Percentiles rank a stretch among this genome's conserved stretches.
These are phyloP conservation scores for Phanerochaete carnosa DNA, from an alignment of 768 basidiomycete genomes.

Conservation along the genomic window DNA sequence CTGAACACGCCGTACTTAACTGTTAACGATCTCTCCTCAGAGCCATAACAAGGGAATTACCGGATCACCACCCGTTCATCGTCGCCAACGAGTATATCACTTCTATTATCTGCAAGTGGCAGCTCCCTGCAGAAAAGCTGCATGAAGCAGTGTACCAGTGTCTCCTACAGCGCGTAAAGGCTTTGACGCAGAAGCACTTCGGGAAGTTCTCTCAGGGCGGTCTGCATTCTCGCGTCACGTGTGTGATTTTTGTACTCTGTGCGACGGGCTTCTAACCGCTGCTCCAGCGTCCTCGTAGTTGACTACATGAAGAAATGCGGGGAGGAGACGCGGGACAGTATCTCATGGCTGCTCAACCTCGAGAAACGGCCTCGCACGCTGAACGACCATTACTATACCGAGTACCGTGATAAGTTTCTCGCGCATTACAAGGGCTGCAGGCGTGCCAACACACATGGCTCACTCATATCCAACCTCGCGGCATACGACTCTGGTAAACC, in stretches of 20 bases:
- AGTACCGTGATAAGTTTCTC: conserved; percentile 36
- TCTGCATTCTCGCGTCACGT: conserved; percentile 48
- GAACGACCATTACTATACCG: conserved; percentile 47
- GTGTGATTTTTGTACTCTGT: conserved; percentile 15
- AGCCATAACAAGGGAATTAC: conserved; percentile 68
- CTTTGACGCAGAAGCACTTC: conserved; percentile 49
- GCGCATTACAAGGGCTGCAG: conserved; percentile 21
- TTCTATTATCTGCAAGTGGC: conserved; percentile 45
- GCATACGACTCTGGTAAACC: background rate
- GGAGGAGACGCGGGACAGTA: conserved; percentile 33
- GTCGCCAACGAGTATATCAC: conserved; percentile 52
- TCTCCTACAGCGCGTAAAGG: conserved; percentile 36
- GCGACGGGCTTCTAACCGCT: background rate
- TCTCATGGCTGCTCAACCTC: conserved; percentile 47
- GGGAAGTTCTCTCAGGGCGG: conserved; percentile 47
- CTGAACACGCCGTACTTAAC: too few relatives aligned
- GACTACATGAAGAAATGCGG: conserved; percentile 47
- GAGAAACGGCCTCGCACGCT: conserved; percentile 47
- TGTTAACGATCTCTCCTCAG: too few relatives aligned
- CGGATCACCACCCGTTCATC: conserved; percentile 61
- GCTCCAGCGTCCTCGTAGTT: conserved; percentile 43
- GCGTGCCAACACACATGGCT: conserved; percentile 10
- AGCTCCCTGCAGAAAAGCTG: conserved; percentile 40
- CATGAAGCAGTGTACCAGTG: conserved; percentile 37
- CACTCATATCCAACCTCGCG: conserved; percentile 11